Evolutionary conservation across 2,329 filamentous ascomycete genomes (phyloP), one percentile per base, ranked within the genome.

Genomic region (Colletotrichum cereale): DNA sequence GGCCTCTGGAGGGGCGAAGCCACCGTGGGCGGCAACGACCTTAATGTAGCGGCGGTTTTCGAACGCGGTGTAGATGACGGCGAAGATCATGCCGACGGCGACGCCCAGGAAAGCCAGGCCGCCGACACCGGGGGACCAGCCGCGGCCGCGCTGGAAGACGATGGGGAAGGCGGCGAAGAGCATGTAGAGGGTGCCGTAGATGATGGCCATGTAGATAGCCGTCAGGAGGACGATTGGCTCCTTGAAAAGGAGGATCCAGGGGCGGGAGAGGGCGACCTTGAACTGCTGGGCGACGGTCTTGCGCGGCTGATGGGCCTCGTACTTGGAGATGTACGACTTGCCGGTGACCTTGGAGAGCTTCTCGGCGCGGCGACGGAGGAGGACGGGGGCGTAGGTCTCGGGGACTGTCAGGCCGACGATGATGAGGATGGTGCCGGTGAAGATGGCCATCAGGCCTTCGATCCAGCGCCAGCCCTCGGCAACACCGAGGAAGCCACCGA

Each of bases 381-480:
- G 73, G 3, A 75, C 75, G 0, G 79, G 79, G 0, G 74, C 77
- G 40, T 80, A 80, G 1, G 78, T 80, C 48, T 80, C 78, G 0
- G 78, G 78, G 21, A 80, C 61, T 92, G 84, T 14, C 85, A 80
- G 12, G 89, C 89, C 2, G 88, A 66, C 62, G 0, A 74, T 7
- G n/a, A 78, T 74, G 66, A 75, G 74, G 1, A 67, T 38, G 8
- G 72, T 8, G 0, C 76, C 76, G 3, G 73, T 90, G 78, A 93
- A 91, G 71, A 88, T 87, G 60, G 88, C 87, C 81, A 92, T 86
- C 11, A 93, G 81, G 2, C 90, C 90, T 80, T 90, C 86, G 29
- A 93, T 87, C 92, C 91, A 93, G 75, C 90, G 84, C 92, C 92
- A 93, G 21, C 90, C 91, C 18, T 85, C 86, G 2, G 86, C 84